Conservation (phyloP, 805 yeast genomes). For the Metschnikowia baotianmanensis region DNA sequence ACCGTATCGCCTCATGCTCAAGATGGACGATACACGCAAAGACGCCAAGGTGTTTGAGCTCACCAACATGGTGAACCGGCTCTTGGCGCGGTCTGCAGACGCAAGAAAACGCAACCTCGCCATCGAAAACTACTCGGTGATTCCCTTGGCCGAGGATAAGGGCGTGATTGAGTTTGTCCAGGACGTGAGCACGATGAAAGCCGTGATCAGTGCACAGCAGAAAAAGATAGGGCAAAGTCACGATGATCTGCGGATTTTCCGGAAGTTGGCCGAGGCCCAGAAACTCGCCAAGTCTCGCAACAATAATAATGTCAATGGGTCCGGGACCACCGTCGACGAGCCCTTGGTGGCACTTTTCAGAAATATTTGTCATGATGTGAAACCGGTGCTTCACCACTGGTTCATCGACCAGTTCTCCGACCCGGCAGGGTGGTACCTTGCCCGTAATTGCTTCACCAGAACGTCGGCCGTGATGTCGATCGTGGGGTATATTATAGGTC, state of each 20-base stretch:
- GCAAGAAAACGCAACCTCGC: constrained; percentile 69
- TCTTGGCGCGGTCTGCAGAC: constrained; percentile 64
- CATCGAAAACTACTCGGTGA: constrained; percentile 82
- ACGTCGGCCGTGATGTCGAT: constrained; percentile 96
- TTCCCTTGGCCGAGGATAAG: constrained; percentile 79
- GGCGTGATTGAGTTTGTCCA: constrained; percentile 87
- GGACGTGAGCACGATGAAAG: constrained; percentile 68
- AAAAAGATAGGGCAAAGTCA: constrained; percentile 23
- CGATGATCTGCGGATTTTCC: constrained; percentile 28
- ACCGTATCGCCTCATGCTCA: constrained; percentile 74
- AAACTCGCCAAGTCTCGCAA: constrained; percentile 16
- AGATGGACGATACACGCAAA: constrained; percentile 89
- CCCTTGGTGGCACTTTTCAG: constrained; percentile 24
- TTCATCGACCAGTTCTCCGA: constrained; percentile 86
- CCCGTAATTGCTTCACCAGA: constrained; percentile 70
- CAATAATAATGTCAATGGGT: no score
- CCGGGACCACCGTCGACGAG: constrained; percentile 5
- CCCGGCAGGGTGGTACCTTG: constrained; percentile 82
- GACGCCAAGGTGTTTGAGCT: constrained; percentile 94
- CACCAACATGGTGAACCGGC: constrained; percentile 78
- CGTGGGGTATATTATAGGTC: constrained; percentile 89
- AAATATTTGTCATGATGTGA: constrained; percentile 35
- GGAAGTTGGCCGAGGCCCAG: constrained; percentile 34
- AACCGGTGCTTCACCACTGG: constrained; percentile 84
- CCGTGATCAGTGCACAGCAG: constrained; percentile 40